phyloP scores from a whole-genome alignment of 768 basidiomycete species.

The Rhizopogon vinicolor region DNA sequence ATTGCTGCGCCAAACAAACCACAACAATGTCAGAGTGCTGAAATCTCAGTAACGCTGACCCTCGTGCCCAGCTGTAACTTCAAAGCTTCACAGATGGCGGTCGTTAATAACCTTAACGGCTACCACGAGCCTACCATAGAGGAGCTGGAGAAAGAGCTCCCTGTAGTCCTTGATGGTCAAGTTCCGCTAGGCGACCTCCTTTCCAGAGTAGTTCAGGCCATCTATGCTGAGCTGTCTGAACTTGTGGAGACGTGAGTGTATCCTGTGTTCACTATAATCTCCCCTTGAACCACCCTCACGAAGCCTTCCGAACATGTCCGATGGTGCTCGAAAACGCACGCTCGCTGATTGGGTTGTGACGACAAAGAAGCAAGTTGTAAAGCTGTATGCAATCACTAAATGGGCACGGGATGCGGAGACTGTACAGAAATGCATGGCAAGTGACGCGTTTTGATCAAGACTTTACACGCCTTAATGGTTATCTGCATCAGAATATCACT shows the following conservation, averaged over 20 bases:
- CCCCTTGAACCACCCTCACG: background rate
- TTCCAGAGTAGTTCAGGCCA: slow-evolving; percentile 70
- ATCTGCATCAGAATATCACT: slow-evolving; percentile 64
- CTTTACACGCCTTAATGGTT: background rate
- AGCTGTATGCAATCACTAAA: slow-evolving; percentile 80
- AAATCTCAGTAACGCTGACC: no score
- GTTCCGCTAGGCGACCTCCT: slow-evolving; percentile 69
- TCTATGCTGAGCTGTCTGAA: slow-evolving; percentile 81
- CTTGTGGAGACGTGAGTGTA: slow-evolving; percentile 76
- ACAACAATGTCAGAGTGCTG: no score
- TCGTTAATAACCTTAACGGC: slow-evolving; percentile 22
- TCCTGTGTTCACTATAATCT: slow-evolving; percentile 1
- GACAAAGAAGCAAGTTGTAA: slow-evolving; percentile 85
- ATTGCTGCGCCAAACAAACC: no score
- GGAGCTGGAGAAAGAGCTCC: slow-evolving; percentile 70
- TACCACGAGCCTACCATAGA: slow-evolving; percentile 40
- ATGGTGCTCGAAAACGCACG: slow-evolving; percentile 71
- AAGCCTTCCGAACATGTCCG: slow-evolving; percentile 81
- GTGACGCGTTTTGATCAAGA: background rate
- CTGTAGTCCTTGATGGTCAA: slow-evolving; percentile 68
- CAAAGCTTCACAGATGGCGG: slow-evolving; percentile 3
- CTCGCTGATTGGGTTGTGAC: slow-evolving; percentile 90
- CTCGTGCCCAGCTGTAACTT: no score
- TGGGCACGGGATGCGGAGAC: slow-evolving; percentile 85
- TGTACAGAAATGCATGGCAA: slow-evolving; percentile 84